Percentiles rank a stretch among this genome's conserved stretches.
phyloP scores from a whole-genome alignment of 2,329 filamentous ascomycete species.

The Paraconiothyrium sp. region DNA sequence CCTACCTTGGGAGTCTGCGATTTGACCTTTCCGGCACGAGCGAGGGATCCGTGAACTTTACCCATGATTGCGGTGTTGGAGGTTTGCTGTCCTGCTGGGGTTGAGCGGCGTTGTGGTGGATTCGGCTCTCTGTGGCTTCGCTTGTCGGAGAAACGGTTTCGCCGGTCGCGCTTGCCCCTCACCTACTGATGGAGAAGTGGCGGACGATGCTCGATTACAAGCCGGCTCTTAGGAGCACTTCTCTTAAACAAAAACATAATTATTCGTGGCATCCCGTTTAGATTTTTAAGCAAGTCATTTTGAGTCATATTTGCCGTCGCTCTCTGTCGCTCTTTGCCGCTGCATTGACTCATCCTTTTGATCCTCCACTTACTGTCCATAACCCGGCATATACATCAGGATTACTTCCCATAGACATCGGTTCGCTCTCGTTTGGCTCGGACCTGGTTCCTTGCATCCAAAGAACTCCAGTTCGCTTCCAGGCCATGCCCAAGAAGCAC shows the following conservation, averaged over 20 bases:
- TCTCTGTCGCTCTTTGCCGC: not conserved
- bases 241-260: not conserved
- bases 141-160: slow-evolving; percentile 15
- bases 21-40: slow-evolving; percentile 98
- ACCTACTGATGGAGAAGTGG: not conserved
- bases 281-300: slow-evolving; percentile 5
- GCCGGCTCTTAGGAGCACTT: not conserved
- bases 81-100: slow-evolving; percentile 16
- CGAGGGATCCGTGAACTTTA: slow-evolving; percentile 94
- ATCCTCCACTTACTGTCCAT: slow-evolving; percentile 1
- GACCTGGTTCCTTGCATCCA: not conserved
- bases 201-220: slow-evolving; percentile 10
- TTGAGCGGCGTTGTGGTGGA: slow-evolving; percentile 4
- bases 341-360: slow-evolving; percentile 14
- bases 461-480: not conserved
- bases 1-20: slow-evolving; percentile 25
- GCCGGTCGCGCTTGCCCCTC: slow-evolving; percentile 15
- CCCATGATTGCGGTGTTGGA: slow-evolving; percentile 69
- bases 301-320: slow-evolving; percentile 6
- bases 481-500: slow-evolving; percentile 60
- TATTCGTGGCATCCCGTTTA: not conserved
- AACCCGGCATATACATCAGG: not conserved
- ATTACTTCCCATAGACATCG: not conserved
- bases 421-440: not conserved
- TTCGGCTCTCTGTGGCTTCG: slow-evolving; percentile 13